Evolutionary conservation across 495 filamentous ascomycete species (phyloP), one percentile per base, ranked within the genome.

Genomic region (Penicillium dipodomyicola): DNA sequence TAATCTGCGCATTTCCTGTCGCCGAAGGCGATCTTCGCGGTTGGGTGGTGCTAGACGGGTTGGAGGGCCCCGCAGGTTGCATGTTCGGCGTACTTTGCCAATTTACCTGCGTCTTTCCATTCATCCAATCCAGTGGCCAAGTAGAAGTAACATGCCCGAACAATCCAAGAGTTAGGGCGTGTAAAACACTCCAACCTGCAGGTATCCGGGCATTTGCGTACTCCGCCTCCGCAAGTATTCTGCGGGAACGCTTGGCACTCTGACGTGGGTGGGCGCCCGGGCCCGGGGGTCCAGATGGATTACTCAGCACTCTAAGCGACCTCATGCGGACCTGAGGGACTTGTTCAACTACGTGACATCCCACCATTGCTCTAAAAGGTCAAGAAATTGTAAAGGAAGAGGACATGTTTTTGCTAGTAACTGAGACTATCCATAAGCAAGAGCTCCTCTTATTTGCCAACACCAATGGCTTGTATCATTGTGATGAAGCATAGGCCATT

Each of bases 1-100:
- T 80, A 39, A 80, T 80, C 55, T 77, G 76, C 44, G 72, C 72
- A 46, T 63, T 65, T 35, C 66, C 59, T n/a, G 33, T 5, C 14
- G 33, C 33, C 33, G 33, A n/a, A 1, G 33, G 33, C 33, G 33
- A 14, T 5, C 29, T 30, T 10, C 3, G 33, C 33, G 33, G 33
- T 14, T 37, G 14, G 5, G 33, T 1, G 33, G 14, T 35, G 33
- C 12, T 37, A 37, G 33, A 37, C 12, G 14, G 14, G 33, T 37
- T 37, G 33, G 33, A 37, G 33, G 33, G 33, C 33, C 14, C 33
- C 33, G 14, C 33, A 6, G 33, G 33, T 5, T 37, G 33, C 33
- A 37, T 37, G 14, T 37, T 37, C 33, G 5, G 33, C 33, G 33
- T 14, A 5, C 33, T 37, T n/a, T 25, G 23, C 15, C 14, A 2